Conservation (phyloP, 1,284 basidiomycete species). For the Pseudozyma tsukubaensis region DNA sequence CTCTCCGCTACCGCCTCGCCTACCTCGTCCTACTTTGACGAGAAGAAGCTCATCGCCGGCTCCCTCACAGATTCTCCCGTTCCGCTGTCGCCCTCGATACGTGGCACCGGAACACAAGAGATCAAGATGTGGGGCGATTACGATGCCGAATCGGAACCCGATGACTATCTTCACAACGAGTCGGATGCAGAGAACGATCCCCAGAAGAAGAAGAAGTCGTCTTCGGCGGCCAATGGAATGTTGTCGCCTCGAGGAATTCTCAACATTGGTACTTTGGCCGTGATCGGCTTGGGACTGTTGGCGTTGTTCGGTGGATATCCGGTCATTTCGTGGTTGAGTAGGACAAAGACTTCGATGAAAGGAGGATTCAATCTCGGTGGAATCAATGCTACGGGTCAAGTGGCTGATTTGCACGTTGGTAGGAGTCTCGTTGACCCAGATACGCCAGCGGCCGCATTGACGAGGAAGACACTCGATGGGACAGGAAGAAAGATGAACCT, state of each 20-base stretch:
- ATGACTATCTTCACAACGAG: constrained; percentile 35
- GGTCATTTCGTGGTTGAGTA: constrained; percentile 33
- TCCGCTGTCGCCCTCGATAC: constrained; percentile 13
- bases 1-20: constrained; percentile 30
- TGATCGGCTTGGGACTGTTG: constrained; percentile 43
- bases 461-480: constrained; percentile 32
- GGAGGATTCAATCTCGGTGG: constrained; percentile 49
- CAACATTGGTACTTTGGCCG: constrained; percentile 42
- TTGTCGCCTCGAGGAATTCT: constrained; percentile 36
- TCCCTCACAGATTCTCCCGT: constrained; percentile 1
- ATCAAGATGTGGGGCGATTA: constrained; percentile 45
- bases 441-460: constrained; percentile 46
- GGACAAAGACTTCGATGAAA: constrained; percentile 14
- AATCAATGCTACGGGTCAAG: constrained; percentile 46
- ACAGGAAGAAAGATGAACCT: constrained; percentile 45
- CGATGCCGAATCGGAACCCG: constrained; percentile 29
- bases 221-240: constrained; percentile 1
- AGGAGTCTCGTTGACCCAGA: constrained; percentile 56
- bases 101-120: constrained; percentile 4
- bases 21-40: constrained; percentile 21
- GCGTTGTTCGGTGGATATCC: constrained; percentile 55
- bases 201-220: constrained; percentile 30
- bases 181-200: constrained; percentile 46
- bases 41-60: constrained; percentile 23
- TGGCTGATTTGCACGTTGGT: constrained; percentile 36